Evolutionary conservation across 2,329 filamentous ascomycete species (phyloP), one percentile per base, ranked within the genome.

Genomic region (Helotiales sp.): DNA sequence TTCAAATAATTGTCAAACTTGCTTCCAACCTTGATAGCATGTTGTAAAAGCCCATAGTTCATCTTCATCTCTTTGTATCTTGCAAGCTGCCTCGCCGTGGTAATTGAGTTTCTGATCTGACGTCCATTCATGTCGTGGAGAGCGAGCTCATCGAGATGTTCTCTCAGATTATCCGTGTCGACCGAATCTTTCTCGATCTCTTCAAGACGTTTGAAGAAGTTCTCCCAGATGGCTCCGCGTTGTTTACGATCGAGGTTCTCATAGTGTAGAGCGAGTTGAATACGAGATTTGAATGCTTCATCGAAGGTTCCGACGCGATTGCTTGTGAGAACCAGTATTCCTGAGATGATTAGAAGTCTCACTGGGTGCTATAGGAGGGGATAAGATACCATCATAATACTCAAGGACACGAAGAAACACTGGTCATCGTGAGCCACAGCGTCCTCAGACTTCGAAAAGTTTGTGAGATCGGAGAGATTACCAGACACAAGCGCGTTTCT

Each of bases 311-410:
- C 58, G 33, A 76, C 73, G 0, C 75, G 70, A 25, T 76, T 74
- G 25, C 70, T 71, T 3, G 76, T 77, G 0, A 77, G 68, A 57
- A 77, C 73, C 2, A 75, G 67, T 44, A 77, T 74, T 46, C 76
- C 76, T 36, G 12, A 40, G 36, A 22, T 9, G 2, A 5, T 40
- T 40, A 40, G 36, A 40, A 22, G 10, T 22, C 12, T 9, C 6
- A 3, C 10, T 5, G 12, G 24, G 6, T 3, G 17, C 24, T 6
- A 9, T 19, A 10, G 9, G 36, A 8, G 24, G 6, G 24, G 36
- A 40, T 9, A 4, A 10, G n/a, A 33, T 49, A 24, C 49, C 49
- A 9, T 70, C 63, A 52, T 75, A 76, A 57, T 76, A 76, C 34
- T 75, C 71, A 12, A 77, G 63, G 13, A 70, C 66, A 13, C 74